Conservation (phyloP, 2,329 filamentous ascomycete genomes). For the Rugonectria rugulosa region DNA sequence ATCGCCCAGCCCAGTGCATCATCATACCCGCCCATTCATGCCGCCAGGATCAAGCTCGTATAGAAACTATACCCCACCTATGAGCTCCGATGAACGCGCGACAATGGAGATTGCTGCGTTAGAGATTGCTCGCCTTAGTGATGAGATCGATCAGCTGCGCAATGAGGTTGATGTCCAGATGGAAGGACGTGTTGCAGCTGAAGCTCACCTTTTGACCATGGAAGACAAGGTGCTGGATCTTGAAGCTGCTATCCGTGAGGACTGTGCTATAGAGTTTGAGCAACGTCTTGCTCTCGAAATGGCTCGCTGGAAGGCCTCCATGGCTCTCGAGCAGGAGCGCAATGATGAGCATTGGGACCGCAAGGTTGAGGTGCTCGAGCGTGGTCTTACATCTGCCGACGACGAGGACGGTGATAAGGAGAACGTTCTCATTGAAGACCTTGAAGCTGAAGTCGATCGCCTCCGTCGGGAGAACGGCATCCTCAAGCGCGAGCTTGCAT, state of each 20-base stretch:
- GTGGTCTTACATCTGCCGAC: conserved; percentile 48
- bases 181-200: conserved; percentile 72
- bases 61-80: conserved; percentile 50
- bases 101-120: conserved; percentile 84
- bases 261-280: conserved; percentile 89
- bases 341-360: conserved; percentile 86
- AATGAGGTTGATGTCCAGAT: conserved; percentile 75
- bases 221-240: conserved; percentile 71
- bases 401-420: conserved; percentile 65
- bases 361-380: conserved; percentile 76
- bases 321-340: conserved; percentile 80
- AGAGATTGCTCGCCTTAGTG: conserved; percentile 78
- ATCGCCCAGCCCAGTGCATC: conserved; percentile 42
- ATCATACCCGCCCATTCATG: conserved; percentile 50
- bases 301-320: conserved; percentile 79
- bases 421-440: conserved; percentile 67
- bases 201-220: conserved; percentile 75
- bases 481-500: conserved; percentile 70
- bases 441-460: conserved; percentile 75
- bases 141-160: conserved; percentile 77
- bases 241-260: conserved; percentile 86
- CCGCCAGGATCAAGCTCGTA: conserved; percentile 46
- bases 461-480: conserved; percentile 70
- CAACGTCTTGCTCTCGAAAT: conserved; percentile 76
- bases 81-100: conserved; percentile 61